Conservation (phyloP, 257 asterid genomes). For the Salvia miltiorrhiza region DNA sequence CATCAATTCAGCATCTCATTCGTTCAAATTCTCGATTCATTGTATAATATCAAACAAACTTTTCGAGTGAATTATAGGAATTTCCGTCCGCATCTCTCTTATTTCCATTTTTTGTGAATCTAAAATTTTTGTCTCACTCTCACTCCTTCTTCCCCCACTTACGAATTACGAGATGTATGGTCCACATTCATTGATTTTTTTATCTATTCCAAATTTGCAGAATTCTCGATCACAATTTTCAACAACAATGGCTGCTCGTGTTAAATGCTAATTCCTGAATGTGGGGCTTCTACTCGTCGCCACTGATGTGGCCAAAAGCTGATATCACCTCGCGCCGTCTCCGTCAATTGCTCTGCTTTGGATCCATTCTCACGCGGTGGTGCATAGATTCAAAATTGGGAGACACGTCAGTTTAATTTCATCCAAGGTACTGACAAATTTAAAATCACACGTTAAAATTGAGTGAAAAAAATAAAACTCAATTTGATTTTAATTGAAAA, state of each 20-base stretch:
- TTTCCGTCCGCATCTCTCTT: background rate
- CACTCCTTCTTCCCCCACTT: background rate
- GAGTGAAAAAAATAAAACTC: no score
- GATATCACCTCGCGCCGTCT: conserved; percentile 42
- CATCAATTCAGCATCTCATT: background rate
- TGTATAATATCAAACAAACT: background rate
- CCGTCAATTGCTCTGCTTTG: no score
- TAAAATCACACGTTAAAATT: no score
- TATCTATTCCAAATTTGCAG: conserved; percentile 14
- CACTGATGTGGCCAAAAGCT: conserved; percentile 61
- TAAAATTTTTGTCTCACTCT: background rate
- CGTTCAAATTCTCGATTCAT: background rate
- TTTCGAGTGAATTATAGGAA: background rate
- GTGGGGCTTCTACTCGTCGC: conserved; percentile 67
- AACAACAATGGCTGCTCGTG: conserved; percentile 42
- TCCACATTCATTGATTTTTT: background rate
- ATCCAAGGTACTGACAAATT: no score
- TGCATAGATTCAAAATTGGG: no score
- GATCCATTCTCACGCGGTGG: no score
- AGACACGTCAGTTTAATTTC: no score
- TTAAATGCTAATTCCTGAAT: conserved; percentile 43
- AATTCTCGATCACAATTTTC: background rate
- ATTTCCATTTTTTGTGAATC: conserved; percentile 8
- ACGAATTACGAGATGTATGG: background rate
- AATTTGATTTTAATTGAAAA: no score